Evolutionary conservation across 2,329 filamentous ascomycete genomes (phyloP), one percentile per base, ranked within the genome.

Genomic region (Dactylellina parvicollis): DNA sequence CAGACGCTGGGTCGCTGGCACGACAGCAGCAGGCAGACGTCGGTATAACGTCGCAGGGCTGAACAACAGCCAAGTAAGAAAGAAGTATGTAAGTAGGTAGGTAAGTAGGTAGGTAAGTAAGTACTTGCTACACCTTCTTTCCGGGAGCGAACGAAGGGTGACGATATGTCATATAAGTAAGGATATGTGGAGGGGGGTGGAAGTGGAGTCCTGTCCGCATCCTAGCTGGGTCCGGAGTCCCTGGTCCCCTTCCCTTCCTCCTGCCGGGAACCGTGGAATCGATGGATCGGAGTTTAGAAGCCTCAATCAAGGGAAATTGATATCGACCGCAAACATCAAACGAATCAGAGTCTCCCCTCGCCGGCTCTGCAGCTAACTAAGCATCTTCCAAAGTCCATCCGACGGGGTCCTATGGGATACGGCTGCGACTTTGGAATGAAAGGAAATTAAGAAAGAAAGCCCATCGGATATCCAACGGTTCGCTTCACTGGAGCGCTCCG

Each of bases 401-500:
- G n/a, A n/a, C n/a, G n/a, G n/a, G n/a, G n/a, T n/a, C n/a, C n/a
- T n/a, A n/a, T n/a, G n/a, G n/a, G n/a, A n/a, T n/a, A n/a, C n/a
- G n/a, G n/a, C n/a, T n/a, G n/a, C 22, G 22, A 54, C 36, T 54
- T 8, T 30, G 4, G 10, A 38, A 38, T 30, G 24, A 32, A 24
- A 47, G 16, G 50, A 26, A 32, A 5, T 12, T 46, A 40, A 42
- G 36, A 38, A 40, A 44, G 4, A 22, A 20, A 24, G 61, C 18
- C 30, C 34, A 32, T 65, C 50, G 40, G 40, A 66, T 66, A 66
- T 50, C 52, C 32, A 66, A 66, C 52, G 42, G 50, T 40, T 66
- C 60, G 42, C 42, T 59, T 59, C 22, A 20, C 47, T 47, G 52
- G 50, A 59, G 16, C 40, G 10, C 5, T 47, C 44, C 26, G 8